phyloP scores from a whole-genome alignment of 2,329 filamentous ascomycete species.

The Dendrostoma leiphaemia region DNA sequence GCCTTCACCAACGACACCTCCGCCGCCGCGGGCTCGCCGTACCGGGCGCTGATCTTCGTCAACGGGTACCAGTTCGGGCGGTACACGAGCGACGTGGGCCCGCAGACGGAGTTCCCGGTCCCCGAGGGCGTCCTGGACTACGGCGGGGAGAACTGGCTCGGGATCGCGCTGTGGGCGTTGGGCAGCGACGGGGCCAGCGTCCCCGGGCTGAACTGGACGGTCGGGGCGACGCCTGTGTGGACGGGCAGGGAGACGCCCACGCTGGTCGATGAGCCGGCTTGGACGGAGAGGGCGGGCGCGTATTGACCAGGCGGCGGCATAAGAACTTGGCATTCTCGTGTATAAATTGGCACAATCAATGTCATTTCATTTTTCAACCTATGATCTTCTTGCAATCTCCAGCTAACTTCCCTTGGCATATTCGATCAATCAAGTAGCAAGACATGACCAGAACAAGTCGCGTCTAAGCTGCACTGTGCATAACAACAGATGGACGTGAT shows the following conservation, averaged over 20 bases:
- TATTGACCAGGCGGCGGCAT: constrained; percentile 36
- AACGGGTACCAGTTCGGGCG: constrained; percentile 67
- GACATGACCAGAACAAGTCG: too few relatives aligned
- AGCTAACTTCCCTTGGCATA: too few relatives aligned
- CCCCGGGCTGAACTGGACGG: constrained; percentile 36
- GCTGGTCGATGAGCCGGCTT: constrained; percentile 36
- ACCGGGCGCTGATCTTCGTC: constrained; percentile 62
- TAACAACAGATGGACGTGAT: too few relatives aligned
- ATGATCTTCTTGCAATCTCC: too few relatives aligned
- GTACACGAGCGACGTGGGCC: constrained; percentile 61
- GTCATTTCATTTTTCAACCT: neutral
- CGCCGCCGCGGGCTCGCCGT: constrained; percentile 26
- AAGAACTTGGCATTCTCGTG: neutral
- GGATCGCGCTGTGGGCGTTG: constrained; percentile 64
- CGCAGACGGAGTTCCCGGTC: constrained; percentile 65
- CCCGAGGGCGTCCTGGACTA: constrained; percentile 68
- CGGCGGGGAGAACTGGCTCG: constrained; percentile 63
- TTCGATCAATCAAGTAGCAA: too few relatives aligned
- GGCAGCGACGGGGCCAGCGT: constrained; percentile 53
- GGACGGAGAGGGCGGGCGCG: constrained; percentile 39
- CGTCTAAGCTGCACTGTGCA: too few relatives aligned
- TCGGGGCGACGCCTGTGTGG: constrained; percentile 31
- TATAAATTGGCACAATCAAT: neutral
- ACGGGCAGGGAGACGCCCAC: constrained; percentile 26
- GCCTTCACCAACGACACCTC: constrained; percentile 44